These are phyloP conservation scores for Chlamydomonas sp. DNA, from an alignment of 139 green algal genomes.

Conservation along the genomic window DNA sequence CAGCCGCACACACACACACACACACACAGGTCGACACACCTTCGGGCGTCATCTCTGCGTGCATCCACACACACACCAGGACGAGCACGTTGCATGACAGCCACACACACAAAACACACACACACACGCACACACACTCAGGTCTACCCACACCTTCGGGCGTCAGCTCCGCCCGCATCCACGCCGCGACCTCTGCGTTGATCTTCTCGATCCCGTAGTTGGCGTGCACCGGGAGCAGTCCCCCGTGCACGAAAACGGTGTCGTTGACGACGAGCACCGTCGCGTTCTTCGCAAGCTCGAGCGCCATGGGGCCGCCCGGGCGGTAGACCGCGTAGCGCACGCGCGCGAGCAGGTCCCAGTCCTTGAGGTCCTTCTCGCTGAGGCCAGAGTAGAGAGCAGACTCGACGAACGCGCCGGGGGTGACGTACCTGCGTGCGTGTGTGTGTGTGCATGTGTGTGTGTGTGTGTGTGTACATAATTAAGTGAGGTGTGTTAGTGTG, in stretches of 20 bases:
- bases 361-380: conserved; percentile 39
- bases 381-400: conserved; percentile 65
- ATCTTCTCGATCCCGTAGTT: conserved; percentile 74
- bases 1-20: no score
- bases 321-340: conserved; percentile 62
- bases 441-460: no score
- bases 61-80: no score
- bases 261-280: conserved; percentile 88
- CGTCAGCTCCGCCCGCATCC: conserved; percentile 81
- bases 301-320: conserved; percentile 71
- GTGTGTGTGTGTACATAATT: no score
- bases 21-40: no score
- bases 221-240: conserved; percentile 76
- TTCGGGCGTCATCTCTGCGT: no score
- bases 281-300: conserved; percentile 76
- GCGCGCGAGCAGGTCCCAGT: conserved; percentile 38
- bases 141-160: no score
- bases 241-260: conserved; percentile 85
- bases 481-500: no score
- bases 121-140: no score
- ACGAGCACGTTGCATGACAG: no score
- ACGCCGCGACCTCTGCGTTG: conserved; percentile 75
- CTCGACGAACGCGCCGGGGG: conserved; percentile 74
- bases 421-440: conserved; percentile 76
- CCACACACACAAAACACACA: no score